phyloP scores from a whole-genome alignment of 371 early-diverging fungal species.

The Apophysomyces sp. region DNA sequence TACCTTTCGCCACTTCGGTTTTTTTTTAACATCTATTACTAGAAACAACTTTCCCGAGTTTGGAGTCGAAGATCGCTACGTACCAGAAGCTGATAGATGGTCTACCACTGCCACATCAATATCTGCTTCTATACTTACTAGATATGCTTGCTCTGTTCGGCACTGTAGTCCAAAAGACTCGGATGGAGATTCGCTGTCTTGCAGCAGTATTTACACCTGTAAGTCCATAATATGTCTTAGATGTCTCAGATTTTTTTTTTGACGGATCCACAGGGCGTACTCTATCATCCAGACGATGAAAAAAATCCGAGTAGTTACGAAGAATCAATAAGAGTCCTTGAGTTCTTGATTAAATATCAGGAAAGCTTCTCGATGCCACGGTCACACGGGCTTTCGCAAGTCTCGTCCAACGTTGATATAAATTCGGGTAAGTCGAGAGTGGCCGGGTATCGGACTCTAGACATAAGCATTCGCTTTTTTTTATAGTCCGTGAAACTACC shows the following conservation, averaged over 20 bases:
- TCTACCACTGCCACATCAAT: slow-evolving; percentile 55
- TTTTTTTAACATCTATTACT: neutral
- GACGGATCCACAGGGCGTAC: slow-evolving; percentile 23
- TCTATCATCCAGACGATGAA: slow-evolving; percentile 48
- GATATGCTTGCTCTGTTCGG: slow-evolving; percentile 59
- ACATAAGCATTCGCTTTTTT: neutral
- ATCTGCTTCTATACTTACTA: slow-evolving; percentile 57
- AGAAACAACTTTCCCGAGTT: slow-evolving; percentile 18
- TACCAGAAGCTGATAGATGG: slow-evolving; percentile 53
- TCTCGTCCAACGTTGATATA: neutral
- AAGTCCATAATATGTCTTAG: neutral
- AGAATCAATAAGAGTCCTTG: slow-evolving; percentile 47
- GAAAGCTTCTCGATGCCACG: slow-evolving; percentile 35
- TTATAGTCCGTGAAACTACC: neutral
- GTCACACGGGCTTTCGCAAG: neutral
- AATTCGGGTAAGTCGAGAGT: slow-evolving; percentile 2
- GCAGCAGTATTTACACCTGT: slow-evolving; percentile 67
- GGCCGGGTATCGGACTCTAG: neutral
- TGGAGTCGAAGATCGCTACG: slow-evolving; percentile 44
- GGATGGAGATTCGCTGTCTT: slow-evolving; percentile 58
- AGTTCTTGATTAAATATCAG: slow-evolving; percentile 50
- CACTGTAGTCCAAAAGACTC: slow-evolving; percentile 43
- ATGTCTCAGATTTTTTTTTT: neutral
- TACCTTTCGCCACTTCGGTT: neutral
- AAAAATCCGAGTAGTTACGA: slow-evolving; percentile 55